These are phyloP conservation scores for Aspergillus conjunctus DNA, from an alignment of 495 filamentous ascomycete species.

Conservation along the genomic window DNA sequence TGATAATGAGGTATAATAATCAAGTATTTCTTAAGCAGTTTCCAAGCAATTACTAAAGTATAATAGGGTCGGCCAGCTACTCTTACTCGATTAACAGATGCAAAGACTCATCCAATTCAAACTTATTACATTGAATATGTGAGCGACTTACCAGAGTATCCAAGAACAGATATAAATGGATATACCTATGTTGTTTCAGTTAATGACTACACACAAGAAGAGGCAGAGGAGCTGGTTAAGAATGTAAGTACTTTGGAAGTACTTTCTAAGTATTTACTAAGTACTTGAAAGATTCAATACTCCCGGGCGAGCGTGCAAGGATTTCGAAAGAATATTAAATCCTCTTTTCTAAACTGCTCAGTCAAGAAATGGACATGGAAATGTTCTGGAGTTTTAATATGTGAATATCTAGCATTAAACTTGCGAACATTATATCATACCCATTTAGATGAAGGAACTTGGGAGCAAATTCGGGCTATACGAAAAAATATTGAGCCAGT, in stretches of 20 bases:
- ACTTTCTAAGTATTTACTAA: conserved; percentile 8
- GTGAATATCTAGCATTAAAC: conserved; percentile 11
- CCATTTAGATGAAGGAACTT: conserved; percentile 13
- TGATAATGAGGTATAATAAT: too few species aligned
- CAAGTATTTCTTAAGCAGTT: too few species aligned
- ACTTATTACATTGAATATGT: conserved; percentile 23
- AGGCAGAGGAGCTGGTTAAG: conserved; percentile 4
- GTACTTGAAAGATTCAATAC: conserved; percentile 18
- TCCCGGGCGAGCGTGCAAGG: background rate
- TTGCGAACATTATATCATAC: conserved; percentile 11
- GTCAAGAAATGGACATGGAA: conserved; percentile 16
- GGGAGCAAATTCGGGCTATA: background rate
- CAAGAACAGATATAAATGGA: conserved; percentile 3
- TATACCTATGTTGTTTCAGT: conserved; percentile 19
- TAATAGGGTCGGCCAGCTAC: too few species aligned
- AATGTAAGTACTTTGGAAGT: conserved; percentile 14
- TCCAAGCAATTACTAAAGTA: too few species aligned
- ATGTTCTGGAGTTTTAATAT: conserved; percentile 15
- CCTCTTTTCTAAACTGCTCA: background rate
- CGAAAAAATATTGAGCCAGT: conserved; percentile 2
- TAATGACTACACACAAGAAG: background rate
- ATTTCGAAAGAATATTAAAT: conserved; percentile 1
- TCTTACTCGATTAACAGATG: too few species aligned
- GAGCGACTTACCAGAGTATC: conserved; percentile 20
- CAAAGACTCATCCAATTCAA: too few species aligned